Percentiles rank a stretch among this genome's conserved stretches.
Conservation (phyloP, 176 grass and related monocot genomes). For the Neostapfia colusana region DNA sequence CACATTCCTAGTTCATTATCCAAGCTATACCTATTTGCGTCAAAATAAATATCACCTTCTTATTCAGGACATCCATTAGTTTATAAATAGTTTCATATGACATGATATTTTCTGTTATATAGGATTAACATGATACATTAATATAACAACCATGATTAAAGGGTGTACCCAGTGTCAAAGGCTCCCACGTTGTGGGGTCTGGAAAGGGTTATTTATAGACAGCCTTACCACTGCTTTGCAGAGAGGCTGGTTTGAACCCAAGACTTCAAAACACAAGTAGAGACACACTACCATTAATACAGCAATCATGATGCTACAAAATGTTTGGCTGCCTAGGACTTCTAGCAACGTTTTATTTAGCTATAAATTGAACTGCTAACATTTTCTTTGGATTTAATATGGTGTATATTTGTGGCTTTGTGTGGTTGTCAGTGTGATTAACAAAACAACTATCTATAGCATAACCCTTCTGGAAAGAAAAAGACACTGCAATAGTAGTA, state of each 20-base stretch:
- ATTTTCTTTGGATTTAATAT: background rate
- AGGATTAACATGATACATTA: background rate
- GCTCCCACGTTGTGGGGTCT: no score
- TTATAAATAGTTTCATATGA: background rate
- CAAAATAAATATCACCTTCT: background rate
- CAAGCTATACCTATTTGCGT: background rate
- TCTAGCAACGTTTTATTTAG: background rate
- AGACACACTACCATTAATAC: no score
- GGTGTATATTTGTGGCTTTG: background rate
- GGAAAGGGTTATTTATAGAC: no score
- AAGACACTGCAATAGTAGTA: background rate
- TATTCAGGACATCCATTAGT: constrained; percentile 18
- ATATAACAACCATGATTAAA: background rate
- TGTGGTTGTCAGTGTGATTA: background rate
- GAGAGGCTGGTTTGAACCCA: no score
- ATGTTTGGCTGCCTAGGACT: background rate
- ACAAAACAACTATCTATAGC: constrained; percentile 18
- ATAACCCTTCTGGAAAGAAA: constrained; percentile 15
- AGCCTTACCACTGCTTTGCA: no score
- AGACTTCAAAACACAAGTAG: no score
- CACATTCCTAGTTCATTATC: background rate
- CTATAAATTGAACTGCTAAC: background rate
- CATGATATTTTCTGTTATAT: background rate
- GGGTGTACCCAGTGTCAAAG: no score
- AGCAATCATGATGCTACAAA: background rate